Evolutionary conservation across 176 grass and related monocot genomes (phyloP), one percentile per base, ranked within the genome.

Genomic region (Elaeis guineensis): DNA sequence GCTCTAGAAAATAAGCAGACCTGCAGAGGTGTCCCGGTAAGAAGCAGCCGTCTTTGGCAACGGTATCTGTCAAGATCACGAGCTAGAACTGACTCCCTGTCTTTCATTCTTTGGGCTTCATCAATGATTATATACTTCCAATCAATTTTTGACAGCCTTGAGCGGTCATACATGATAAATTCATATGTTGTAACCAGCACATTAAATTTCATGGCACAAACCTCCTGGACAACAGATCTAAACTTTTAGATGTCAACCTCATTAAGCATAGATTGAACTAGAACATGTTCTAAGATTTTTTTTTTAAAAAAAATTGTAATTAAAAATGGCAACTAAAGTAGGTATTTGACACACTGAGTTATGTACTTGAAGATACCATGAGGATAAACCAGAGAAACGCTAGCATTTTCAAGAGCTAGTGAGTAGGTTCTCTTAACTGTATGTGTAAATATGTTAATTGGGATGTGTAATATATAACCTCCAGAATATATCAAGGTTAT

Each of bases 61-160:
- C 87, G 88, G 67, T 98, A 98, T 16, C 87, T 73, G 72, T 98
- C 94, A 15, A 98, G 88, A 80, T 93, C 94, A 62, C 94, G 87
- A 3, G 94, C 94, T 64, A 98, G 75, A 51, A 98, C 94, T 17
- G 94, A 98, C 58, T 98, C 88, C 63, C 94, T 92, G 66, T 98
- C 94, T 59, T 98, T 98, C 94, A 98, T 98, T 24, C 94, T 78
- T 73, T 98, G 94, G 30, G 94, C 94, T 81, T 98, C 94, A 19
- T 98, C 94, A 70, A 98, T 98, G 61, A 98, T 89, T 80, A 98
- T 98, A 54, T 98, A 98, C 65, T 86, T 98, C 94, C 94, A 98
- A 58, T 92, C 88, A 78, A 98, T 78, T 84, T 19, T 98, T 74
- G 94, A 98, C 64, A 98, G 85, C 79, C 92, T 98, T 52, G 94